Conservation (phyloP, 2,329 filamentous ascomycete genomes). For the Blumeriella jaapii region DNA sequence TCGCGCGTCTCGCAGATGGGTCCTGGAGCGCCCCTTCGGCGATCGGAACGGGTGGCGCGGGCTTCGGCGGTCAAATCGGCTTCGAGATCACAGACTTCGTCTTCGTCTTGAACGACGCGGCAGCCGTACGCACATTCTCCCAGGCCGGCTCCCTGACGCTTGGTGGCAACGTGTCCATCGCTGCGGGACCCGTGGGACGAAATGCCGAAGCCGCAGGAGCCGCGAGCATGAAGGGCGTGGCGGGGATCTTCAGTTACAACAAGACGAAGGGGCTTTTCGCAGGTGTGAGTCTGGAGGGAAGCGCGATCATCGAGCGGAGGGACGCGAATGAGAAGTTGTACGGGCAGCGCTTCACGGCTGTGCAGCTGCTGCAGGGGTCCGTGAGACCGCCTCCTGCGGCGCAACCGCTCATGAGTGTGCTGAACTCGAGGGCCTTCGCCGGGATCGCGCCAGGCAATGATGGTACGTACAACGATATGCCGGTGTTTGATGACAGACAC, state of each 20-base stretch:
- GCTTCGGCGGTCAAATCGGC: slow-evolving; percentile 76
- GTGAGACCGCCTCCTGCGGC: slow-evolving; percentile 72
- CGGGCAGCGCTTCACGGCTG: slow-evolving; percentile 67
- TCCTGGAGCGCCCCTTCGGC: slow-evolving; percentile 73
- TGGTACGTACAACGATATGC: slow-evolving; percentile 84
- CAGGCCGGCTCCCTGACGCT: slow-evolving; percentile 85
- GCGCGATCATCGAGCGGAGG: slow-evolving; percentile 82
- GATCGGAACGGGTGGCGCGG: slow-evolving; percentile 69
- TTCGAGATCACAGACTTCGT: slow-evolving; percentile 91
- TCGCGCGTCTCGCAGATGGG: slow-evolving; percentile 66
- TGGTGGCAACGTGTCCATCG: slow-evolving; percentile 91
- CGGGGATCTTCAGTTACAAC: slow-evolving; percentile 91
- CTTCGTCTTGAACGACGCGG: slow-evolving; percentile 90
- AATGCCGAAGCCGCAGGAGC: slow-evolving; percentile 95
- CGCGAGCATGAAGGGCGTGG: slow-evolving; percentile 77
- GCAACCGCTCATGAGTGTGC: slow-evolving; percentile 69
- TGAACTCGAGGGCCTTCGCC: slow-evolving; percentile 77
- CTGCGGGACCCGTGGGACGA: slow-evolving; percentile 83
- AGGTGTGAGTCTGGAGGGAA: slow-evolving; percentile 87
- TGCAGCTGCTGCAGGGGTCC: slow-evolving; percentile 67
- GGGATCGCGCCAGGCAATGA: slow-evolving; percentile 47
- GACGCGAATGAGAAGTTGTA: slow-evolving; percentile 98
- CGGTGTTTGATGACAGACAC: slow-evolving; percentile 73
- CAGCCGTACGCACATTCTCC: slow-evolving; percentile 85
- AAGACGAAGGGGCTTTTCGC: slow-evolving; percentile 97